A percentile compares a stretch with the other conserved stretches of the same genome.
These are phyloP conservation scores for Coffea humblotiana DNA, from an alignment of 305 asterid species.

Conservation along the genomic window DNA sequence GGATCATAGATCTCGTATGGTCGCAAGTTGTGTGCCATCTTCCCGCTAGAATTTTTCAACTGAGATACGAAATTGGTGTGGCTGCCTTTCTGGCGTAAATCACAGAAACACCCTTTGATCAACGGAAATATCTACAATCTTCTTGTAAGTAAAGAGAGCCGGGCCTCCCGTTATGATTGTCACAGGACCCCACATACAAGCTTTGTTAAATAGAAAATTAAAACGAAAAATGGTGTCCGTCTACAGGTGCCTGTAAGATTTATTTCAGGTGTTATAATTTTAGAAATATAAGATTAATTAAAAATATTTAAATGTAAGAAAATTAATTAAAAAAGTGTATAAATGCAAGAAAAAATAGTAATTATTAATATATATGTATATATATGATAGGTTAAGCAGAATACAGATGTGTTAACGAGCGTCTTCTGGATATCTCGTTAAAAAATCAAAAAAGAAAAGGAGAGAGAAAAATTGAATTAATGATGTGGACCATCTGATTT, in stretches of 20 bases:
- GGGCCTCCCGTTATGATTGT: slow-evolving; percentile 19
- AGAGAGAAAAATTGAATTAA: not conserved
- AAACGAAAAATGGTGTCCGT: too few species aligned
- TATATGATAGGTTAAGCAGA: too few species aligned
- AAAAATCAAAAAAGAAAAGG: too few species aligned
- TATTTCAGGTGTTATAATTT: too few species aligned
- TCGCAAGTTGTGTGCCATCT: slow-evolving; percentile 32
- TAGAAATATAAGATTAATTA: too few species aligned
- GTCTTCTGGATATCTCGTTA: too few species aligned
- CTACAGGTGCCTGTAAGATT: too few species aligned
- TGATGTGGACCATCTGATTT: slow-evolving; percentile 20
- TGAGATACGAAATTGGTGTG: slow-evolving; percentile 15
- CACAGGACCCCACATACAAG: not conserved
- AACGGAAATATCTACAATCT: not conserved
- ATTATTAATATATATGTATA: too few species aligned
- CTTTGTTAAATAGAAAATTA: not conserved
- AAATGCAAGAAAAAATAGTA: too few species aligned
- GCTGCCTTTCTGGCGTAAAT: slow-evolving; percentile 1
- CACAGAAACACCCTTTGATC: not conserved
- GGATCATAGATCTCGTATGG: not conserved
- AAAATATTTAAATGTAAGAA: too few species aligned
- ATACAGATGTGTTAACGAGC: too few species aligned
- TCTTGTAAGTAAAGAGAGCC: not conserved
- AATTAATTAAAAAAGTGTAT: too few species aligned
- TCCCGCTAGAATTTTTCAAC: slow-evolving; percentile 27